Base-by-base conservation (phyloP, 257 asterid species). In the Primulina huaijiensis region DNA sequence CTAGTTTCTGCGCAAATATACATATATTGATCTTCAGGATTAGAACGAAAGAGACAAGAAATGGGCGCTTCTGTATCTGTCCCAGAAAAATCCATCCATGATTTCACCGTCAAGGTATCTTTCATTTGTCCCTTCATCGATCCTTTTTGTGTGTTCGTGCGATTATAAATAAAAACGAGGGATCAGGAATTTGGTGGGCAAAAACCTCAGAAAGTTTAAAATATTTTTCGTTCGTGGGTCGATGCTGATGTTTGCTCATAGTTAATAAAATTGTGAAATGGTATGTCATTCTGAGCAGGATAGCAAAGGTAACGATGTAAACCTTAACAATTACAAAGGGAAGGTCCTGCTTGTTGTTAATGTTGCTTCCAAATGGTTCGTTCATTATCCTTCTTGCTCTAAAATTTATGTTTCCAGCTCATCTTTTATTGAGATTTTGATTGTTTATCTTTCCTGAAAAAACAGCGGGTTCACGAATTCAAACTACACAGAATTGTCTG, bases 321-420 rank as follows among this genome's bases (percentile, higher is more conserved):
- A 83, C 78, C 87, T 93, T 68, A 77, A 76, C 69, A 19, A 29
- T 21, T 89, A 86, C 81, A 89, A 75, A 59, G 97, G 96, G 80
- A 89, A 93, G 65, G 89, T 89, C 69, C 85, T 93, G 82, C 95
- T 93, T 63, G 90, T 90, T 71, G 96, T 93, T 34, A 93, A 93
- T 78, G 99, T 93, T 78, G 97, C 99, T 76, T 90, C 99, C 71
- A 93, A 90, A 83, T 93, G 99, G 97, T 90, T 70, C 60, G 69
- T 10, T 50, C 29, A 9, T 19, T 65, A 9, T 12, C 23, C 57
- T 21, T 50, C 6, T 60, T 7, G 33, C 16, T 9, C 9, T 6
- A 58, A 68, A 19, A 33, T 23, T 64, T 31, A 20, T 55, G 60
- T 10, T 0, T 65, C 40, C 55, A 46, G 29, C 4, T 8, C 2